Evolutionary conservation across 1,284 basidiomycete species (phyloP).

Genomic region (Rhodofomes roseus): DNA sequence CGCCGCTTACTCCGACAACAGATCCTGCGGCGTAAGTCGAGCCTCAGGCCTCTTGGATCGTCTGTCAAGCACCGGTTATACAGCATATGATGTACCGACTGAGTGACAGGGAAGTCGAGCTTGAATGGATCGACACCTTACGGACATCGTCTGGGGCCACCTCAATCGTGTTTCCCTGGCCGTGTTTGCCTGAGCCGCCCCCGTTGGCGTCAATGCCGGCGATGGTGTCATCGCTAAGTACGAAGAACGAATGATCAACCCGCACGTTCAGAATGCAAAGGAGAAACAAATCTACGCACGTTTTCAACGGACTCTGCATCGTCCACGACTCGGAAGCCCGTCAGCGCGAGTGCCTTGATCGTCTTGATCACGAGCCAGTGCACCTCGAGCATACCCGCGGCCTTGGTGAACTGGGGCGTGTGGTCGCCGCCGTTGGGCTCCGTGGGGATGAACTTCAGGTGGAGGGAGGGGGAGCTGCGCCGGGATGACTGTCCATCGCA

Average conservation of each 20-base stretch:
- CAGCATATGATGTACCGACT: too few species aligned
- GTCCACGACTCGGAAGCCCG: slow-evolving; percentile 52
- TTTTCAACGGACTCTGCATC: slow-evolving; percentile 47
- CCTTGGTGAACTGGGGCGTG: slow-evolving; percentile 51
- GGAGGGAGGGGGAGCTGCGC: slow-evolving; percentile 18
- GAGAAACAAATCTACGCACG: slow-evolving; percentile 16
- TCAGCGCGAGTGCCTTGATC: slow-evolving; percentile 56
- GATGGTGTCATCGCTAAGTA: too few species aligned
- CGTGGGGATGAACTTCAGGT: slow-evolving; percentile 43
- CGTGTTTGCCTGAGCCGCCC: too few species aligned
- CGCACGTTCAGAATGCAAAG: neutral
- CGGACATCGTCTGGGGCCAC: too few species aligned
- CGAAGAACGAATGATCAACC: neutral
- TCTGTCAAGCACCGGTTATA: too few species aligned
- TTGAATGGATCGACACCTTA: too few species aligned
- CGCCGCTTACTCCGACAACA: too few species aligned
- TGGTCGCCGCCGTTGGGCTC: slow-evolving; percentile 60
- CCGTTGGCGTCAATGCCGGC: too few species aligned
- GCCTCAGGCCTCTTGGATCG: too few species aligned
- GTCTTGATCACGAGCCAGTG: slow-evolving; percentile 55
- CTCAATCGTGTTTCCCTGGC: too few species aligned
- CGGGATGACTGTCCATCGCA: slow-evolving; percentile 59
- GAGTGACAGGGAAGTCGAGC: too few species aligned
- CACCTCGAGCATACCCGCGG: slow-evolving; percentile 50
- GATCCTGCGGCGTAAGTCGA: too few species aligned